Evolutionary conservation across 1,139 yeast genomes (phyloP), one percentile per base, ranked within the genome.

Genomic region (Debaryomyces subglobosus): DNA sequence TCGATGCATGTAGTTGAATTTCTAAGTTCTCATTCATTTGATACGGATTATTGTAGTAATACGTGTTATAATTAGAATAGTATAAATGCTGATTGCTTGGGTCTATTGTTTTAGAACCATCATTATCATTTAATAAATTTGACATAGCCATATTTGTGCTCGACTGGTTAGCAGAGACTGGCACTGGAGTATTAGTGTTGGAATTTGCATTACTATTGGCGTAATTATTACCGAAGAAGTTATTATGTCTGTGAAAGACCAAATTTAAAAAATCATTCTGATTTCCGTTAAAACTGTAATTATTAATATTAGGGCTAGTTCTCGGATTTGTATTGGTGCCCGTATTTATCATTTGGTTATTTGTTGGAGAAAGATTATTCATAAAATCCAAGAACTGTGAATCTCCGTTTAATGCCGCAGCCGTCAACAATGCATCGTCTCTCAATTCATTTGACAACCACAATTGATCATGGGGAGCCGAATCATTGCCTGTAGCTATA

Each of bases 371-470:
- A 29, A 65, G 61, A 39, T 60, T 63, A 49, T 73, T 74, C 69
- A 80, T 74, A 57, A 82, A 71, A 49, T 84, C 87, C 15, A 82
- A 65, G 49, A 81, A 78, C 49, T 81, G 83, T 0, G 82, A 74
- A 52, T 82, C 85, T 29, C 85, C 86, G 52, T 84, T 84, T 44
- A 85, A 71, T 0, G 90, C 90, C 7, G 89, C 87, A 0, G 90
- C 90, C 0, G 91, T 85, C 49, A 86, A 68, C 30, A 86, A 64
- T 0, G 90, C 91, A 57, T 86, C 91, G 55, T 85, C 89, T 49
- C 86, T 66, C 43, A 86, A 71, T 59, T 86, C 92, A 49, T 79
- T 83, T 8, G 91, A 84, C 21, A 86, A 71, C 91, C 91, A 85
- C 54, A 74, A 62, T 44, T 72, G 77, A 50, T 74, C 78, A 43